These are phyloP conservation scores for Gomphus sp. DNA, from an alignment of 1,284 basidiomycete species.

Conservation along the genomic window DNA sequence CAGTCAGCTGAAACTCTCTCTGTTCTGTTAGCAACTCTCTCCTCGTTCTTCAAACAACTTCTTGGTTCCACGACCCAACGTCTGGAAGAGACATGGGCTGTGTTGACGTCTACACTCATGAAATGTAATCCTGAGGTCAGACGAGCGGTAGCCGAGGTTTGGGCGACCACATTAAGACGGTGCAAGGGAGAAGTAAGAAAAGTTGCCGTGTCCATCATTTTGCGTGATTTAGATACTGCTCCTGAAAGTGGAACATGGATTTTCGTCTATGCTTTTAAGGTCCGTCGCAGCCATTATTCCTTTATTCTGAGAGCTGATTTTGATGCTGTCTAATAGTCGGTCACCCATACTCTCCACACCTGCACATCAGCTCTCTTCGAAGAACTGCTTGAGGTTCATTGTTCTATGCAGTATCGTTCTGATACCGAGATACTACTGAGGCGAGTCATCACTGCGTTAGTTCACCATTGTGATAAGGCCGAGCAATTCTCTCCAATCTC, in stretches of 20 bases:
- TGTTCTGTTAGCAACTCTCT: slow-evolving; percentile 53
- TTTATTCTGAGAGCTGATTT: slow-evolving; percentile 13
- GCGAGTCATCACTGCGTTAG: slow-evolving; percentile 66
- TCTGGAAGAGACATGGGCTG: slow-evolving; percentile 48
- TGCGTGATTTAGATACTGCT: slow-evolving; percentile 30
- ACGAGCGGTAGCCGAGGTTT: slow-evolving; percentile 66
- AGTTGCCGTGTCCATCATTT: slow-evolving; percentile 41
- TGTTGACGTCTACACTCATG: slow-evolving; percentile 38
- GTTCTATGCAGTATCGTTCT: slow-evolving; percentile 29
- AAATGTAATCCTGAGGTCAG: slow-evolving; percentile 60
- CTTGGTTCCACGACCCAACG: slow-evolving; percentile 42
- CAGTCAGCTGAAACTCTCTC: slow-evolving; percentile 54
- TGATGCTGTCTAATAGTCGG: slow-evolving; percentile 39
- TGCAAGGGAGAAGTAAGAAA: slow-evolving; percentile 47
- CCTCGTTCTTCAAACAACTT: slow-evolving; percentile 59
- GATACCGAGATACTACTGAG: slow-evolving; percentile 47
- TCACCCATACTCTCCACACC: slow-evolving; percentile 74
- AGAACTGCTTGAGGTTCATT: slow-evolving; percentile 44
- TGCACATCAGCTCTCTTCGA: slow-evolving; percentile 54
- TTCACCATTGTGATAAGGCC: slow-evolving; percentile 68
- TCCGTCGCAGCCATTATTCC: slow-evolving; percentile 17
- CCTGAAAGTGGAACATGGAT: slow-evolving; percentile 60
- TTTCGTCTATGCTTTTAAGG: slow-evolving; percentile 65
- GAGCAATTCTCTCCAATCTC: slow-evolving; percentile 55
- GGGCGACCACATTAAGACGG: slow-evolving; percentile 60